Evolutionary conservation across 257 asterid genomes (phyloP).

Genomic region (Ajuga chamaepitys): DNA sequence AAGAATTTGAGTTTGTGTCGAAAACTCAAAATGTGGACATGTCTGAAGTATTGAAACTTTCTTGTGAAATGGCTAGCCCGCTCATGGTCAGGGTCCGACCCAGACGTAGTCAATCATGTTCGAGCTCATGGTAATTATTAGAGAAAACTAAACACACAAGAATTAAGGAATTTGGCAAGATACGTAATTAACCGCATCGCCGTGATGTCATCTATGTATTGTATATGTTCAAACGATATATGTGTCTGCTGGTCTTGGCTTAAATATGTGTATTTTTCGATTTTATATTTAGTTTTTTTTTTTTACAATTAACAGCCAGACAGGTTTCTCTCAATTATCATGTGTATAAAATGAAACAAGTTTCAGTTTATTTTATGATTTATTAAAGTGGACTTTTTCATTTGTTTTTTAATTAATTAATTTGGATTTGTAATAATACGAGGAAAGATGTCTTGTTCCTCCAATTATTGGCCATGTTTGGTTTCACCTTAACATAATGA

Average conservation of each 20-base stretch:
- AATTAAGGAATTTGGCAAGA: too few relatives aligned
- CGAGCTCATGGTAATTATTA: background rate
- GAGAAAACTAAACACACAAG: too few relatives aligned
- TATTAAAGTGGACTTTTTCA: background rate
- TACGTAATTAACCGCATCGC: too few relatives aligned
- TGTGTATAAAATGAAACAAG: background rate
- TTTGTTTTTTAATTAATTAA: background rate
- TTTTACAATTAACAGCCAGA: background rate
- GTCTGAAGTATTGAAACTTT: conserved; percentile 41
- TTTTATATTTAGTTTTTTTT: background rate
- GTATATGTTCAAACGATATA: background rate
- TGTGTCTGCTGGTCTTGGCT: background rate
- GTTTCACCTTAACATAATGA: background rate
- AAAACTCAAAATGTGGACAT: conserved; percentile 22
- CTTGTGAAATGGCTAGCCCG: conserved; percentile 76
- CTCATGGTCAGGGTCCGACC: conserved; percentile 38
- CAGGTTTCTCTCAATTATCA: background rate
- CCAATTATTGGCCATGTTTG: conserved; percentile 13
- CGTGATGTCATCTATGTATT: background rate
- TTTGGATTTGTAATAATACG: background rate
- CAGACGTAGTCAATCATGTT: conserved; percentile 12
- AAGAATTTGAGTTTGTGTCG: conserved; percentile 32
- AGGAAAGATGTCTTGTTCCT: background rate
- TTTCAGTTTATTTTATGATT: background rate
- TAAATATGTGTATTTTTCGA: background rate